Evolutionary conservation across 495 filamentous ascomycete genomes (phyloP), one percentile per base, ranked within the genome.

Genomic region (Penicillium tannophilum): DNA sequence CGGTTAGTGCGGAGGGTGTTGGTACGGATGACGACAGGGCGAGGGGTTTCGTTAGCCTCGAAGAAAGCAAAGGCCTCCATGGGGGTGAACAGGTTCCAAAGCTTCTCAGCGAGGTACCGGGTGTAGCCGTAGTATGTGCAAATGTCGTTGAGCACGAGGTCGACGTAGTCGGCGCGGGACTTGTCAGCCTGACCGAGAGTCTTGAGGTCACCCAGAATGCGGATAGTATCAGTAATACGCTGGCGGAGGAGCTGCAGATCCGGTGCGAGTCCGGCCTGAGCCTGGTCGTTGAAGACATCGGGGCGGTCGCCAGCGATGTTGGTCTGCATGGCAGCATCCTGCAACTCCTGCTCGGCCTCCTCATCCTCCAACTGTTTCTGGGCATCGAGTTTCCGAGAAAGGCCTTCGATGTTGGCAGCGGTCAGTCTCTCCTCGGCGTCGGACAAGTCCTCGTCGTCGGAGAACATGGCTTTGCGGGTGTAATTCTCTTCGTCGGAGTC

Each of bases 21-120:
- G 50, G 94, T 97, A 74, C 94, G 90, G 59, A 90, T 84, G 59
- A 93, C 89, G 46, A 97, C 85, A 1, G 93, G 93, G 48, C 93
- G 87, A 19, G 89, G 82, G 23, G 89, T 91, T 75, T 98, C 94
- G 83, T 98, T 98, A 45, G 93, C 93, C 73, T 98, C 94, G 76
- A 98, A 98, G 75, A 98, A 98, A 7, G 92, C 92, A 58, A 98
- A 96, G 0, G 94, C 95, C 76, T 98, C 95, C 65, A 88, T 86
- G 24, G 95, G 90, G 1, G 92, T 84, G 80, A 98, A 98, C 7
- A 98, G 86, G 64, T 90, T 88, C 74, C 90, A 86, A 6, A 96
- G 84, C 74, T 96, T 96, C 66, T 91, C 88, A 2, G 90, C 92
- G 16, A 96, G 81, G 73, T 85, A 94, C 12, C 84, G 79, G 3